Evolutionary conservation across 768 basidiomycete genomes (phyloP), one percentile per base, ranked within the genome.

Genomic region (Mycena rebaudengoi): DNA sequence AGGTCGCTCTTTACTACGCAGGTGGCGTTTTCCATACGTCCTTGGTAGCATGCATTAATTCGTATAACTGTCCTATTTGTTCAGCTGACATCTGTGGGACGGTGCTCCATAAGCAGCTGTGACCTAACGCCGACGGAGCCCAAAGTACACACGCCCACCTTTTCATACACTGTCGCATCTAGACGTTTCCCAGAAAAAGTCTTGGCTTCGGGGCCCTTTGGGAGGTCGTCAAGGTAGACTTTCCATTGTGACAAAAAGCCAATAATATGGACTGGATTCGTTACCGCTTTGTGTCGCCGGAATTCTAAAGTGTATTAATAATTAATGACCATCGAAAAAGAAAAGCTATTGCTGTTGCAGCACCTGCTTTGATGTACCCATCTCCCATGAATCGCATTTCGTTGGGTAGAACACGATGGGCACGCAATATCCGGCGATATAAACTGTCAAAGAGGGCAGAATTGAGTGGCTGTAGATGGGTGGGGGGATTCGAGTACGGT

Each of bases 181-280:
- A 96, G 77, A 62, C 78, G 90, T 74, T 86, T 89, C 30, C 91
- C 91, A 29, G 71, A 71, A 70, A 91, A 94, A 32, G 69, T 71
- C 54, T 78, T 73, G 3, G 73, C 78, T 33, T 84, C 80, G 6
- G 78, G 72, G 14, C 82, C 84, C 26, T 70, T 76, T 13, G 88
- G 88, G 32, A 91, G 74, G 62, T 86, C 77, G 69, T 97, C 94
- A 58, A 98, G 83, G 76, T 99, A 99, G 60, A 86, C 75, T 76
- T 97, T 98, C 97, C 97, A 99, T 71, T 98, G 94, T 4, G 91
- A 91, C 10, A 99, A 82, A 73, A 99, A 99, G 3, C 95, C 96
- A 74, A 99, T 97, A 64, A 98, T 88, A 74, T 98, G 89, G 8
- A 90, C 83, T 3, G 95, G 93, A 76, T 99, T 98, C 21, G 89